A percentile compares a stretch with the other conserved stretches of the same genome.
These are phyloP conservation scores for Pholiota microspora DNA, from an alignment of 768 basidiomycete genomes.

Conservation along the genomic window DNA sequence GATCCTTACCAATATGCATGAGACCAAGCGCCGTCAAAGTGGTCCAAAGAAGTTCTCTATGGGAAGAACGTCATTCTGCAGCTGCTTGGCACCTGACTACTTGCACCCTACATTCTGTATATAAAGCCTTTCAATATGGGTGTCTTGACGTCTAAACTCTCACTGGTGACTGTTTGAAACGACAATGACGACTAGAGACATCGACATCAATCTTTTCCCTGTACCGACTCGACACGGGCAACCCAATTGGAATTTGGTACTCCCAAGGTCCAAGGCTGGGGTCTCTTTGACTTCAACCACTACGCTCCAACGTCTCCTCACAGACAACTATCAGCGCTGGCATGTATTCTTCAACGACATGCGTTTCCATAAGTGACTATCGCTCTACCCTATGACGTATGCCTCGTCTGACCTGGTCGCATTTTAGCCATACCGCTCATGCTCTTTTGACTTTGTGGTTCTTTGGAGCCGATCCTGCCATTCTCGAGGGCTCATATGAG, in stretches of 20 bases:
- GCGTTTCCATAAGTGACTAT: conserved; percentile 17
- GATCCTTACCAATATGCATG: background rate
- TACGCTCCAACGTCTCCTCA: conserved; percentile 12
- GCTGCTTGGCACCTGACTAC: background rate
- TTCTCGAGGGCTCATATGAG: conserved; percentile 37
- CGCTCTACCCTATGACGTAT: background rate
- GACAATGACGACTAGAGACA: background rate
- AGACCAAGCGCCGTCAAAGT: conserved; percentile 3
- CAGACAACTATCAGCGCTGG: conserved; percentile 17
- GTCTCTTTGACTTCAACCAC: conserved; percentile 10
- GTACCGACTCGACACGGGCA: conserved; percentile 3
- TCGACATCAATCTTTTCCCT: conserved; percentile 14
- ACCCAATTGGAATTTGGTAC: conserved; percentile 3
- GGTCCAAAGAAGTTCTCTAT: background rate
- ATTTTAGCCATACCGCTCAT: conserved; percentile 27
- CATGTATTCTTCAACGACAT: conserved; percentile 18
- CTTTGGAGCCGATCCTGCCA: conserved; percentile 26
- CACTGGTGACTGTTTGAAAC: too few species aligned
- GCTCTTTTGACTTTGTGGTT: conserved; percentile 25
- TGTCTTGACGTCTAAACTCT: background rate
- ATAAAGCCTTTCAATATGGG: background rate
- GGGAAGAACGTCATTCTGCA: background rate
- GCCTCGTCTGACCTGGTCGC: background rate
- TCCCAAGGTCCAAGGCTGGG: conserved; percentile 12
- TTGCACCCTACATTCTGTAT: background rate